Base-by-base conservation (phyloP, 2,329 filamentous ascomycete species). In the Phoma sp. region DNA sequence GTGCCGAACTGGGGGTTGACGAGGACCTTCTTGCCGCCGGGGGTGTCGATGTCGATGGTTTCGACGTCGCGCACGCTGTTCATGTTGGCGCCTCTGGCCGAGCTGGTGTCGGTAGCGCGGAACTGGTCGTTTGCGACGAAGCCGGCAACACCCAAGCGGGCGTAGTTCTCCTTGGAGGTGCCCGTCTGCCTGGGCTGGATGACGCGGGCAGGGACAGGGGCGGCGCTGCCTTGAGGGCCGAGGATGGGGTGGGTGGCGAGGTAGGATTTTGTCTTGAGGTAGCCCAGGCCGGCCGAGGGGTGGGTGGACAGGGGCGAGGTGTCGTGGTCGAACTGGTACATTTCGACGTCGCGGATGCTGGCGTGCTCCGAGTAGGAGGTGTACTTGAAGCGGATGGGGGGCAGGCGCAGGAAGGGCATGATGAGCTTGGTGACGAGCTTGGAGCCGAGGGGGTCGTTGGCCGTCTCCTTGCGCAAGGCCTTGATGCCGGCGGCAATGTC, bases 211-310 rank as follows among this genome's bases (percentile, higher is more conserved):
- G 83, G 72, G 3, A 88, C 77, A 0, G 85, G 85, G 4, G 79
- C 67, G 22, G 77, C 77, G 25, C 75, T 65, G 2, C 73, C 73
- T 64, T 87, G 85, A 9, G 87, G 86, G 4, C 87, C 87, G 62
- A 83, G 82, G 27, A 82, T 69, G 2, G 85, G 84, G 67, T 88
- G 85, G 65, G 88, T 88, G 62, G 80, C 76, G 39, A 85, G 74
- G 64, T 82, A 77, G 21, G 82, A 77, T 50, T 80, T 78, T 12
- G 82, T 83, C 43, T 84, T 81, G 3, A 84, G 75, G 68, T 89
- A 88, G 13, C 83, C 82, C 5, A 89, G 76, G 59, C 87, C 87
- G 4, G 84, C 86, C 4, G 84, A 86, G 2, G 87, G 86, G 71
- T 89, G 87, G 7, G 87, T 88, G 54, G 81, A 82, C 1, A 85